A percentile compares a stretch with the other conserved stretches of the same genome.
phyloP scores from a whole-genome alignment of 2,329 filamentous ascomycete genomes.

The Fusarium sp. region DNA sequence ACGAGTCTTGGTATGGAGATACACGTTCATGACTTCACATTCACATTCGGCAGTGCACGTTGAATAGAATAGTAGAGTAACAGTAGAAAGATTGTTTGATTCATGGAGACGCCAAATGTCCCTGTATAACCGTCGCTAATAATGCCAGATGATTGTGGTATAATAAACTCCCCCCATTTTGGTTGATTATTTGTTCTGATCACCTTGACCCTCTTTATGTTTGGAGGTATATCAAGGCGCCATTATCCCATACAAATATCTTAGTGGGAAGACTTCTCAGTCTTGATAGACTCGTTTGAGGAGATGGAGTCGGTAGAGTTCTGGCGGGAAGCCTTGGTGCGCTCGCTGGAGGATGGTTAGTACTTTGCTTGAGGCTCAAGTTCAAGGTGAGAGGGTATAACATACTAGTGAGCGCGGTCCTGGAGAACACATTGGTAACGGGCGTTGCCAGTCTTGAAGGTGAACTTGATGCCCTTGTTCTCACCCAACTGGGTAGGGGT shows the following conservation, averaged over 20 bases:
- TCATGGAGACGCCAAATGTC: constrained; percentile 33
- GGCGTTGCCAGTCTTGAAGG: constrained; percentile 55
- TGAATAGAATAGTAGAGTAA: neutral
- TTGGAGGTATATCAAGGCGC: constrained; percentile 1
- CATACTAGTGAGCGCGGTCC: constrained; percentile 57
- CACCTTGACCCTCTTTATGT: neutral
- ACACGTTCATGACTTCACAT: neutral
- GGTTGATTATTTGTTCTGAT: neutral
- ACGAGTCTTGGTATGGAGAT: neutral
- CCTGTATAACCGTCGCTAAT: constrained; percentile 39
- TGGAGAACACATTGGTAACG: constrained; percentile 54
- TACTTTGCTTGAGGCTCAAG: neutral
- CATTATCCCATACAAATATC: constrained; percentile 1
- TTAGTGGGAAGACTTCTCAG: constrained; percentile 38
- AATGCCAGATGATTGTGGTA: constrained; percentile 36
- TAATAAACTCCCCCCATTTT: constrained; percentile 28
- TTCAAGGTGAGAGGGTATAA: neutral
- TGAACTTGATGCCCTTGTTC: constrained; percentile 55
- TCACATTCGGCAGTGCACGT: neutral
- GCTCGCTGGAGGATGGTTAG: constrained; percentile 49
- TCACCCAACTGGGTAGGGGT: constrained; percentile 46
- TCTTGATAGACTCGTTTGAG: constrained; percentile 44
- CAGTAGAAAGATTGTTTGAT: constrained; percentile 30
- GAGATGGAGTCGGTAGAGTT: constrained; percentile 49
- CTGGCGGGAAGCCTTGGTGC: constrained; percentile 50